Base-by-base conservation (phyloP, 768 basidiomycete genomes). In the Termitomyces sp. region DNA sequence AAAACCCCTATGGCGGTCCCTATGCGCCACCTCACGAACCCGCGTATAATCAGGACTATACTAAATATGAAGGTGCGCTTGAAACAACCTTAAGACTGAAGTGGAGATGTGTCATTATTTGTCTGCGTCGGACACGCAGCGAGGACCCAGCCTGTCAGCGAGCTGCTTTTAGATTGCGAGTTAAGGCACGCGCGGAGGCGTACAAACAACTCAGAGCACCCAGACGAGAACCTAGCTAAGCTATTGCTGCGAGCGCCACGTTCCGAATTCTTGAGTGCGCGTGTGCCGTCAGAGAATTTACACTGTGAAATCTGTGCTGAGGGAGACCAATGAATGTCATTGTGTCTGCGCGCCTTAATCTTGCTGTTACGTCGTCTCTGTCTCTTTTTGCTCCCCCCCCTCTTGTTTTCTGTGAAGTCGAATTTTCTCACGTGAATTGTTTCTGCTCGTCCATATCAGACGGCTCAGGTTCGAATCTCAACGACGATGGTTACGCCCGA, bases 61-160 rank as follows among this genome's bases (percentile, higher is more conserved):
- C 70, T 62, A 83, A 81, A 75, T 81, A 75, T 77, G 90, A 92
- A 93, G 91, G 91, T 93, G 83, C 90, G 91, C 89, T 87, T 76
- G 79, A 82, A 81, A 73, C 24, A 58, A 50, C 57, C 66, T 84
- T 85, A 75, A 85, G 82, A 83, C 78, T 84, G 71, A 81, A 78
- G 70, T 61, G 61, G 66, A 67, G 58, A 66, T 71, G 70, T 71
- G 27, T 37, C 30, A 1, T 8, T n/a, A 13, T 31, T 15, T 16
- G 33, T n/a, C 12, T 49, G 50, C 49, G 58, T 68, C 67, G 75
- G 70, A 78, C 73, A 65, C 69, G 73, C 67, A 76, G 76, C 76
- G 72, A 74, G 33, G 41, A 20, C 45, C n/a, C 36, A 13, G 41
- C n/a, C 33, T 42, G 61, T 58, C 62, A 60, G 62, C 59, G 51